Conservation (phyloP, 768 basidiomycete species). For the Mycena epipterygia region DNA sequence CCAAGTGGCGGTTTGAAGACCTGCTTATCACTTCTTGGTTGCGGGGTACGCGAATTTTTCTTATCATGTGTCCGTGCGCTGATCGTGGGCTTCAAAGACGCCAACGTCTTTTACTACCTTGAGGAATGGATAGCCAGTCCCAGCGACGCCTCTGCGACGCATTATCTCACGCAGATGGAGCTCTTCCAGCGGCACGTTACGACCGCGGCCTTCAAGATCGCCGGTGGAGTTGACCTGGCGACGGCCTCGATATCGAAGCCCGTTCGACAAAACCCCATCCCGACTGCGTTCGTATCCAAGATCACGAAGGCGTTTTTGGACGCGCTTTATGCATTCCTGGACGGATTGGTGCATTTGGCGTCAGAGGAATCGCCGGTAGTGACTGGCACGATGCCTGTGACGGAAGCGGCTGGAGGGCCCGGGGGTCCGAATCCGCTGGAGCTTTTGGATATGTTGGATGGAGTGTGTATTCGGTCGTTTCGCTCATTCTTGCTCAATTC, state of each 20-base stretch:
- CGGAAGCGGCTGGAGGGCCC: conserved; percentile 46
- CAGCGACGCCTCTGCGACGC: conserved; percentile 74
- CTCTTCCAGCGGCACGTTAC: conserved; percentile 85
- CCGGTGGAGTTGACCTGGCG: conserved; percentile 78
- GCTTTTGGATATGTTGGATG: conserved; percentile 71
- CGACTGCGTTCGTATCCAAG: conserved; percentile 75
- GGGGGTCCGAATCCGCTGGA: conserved; percentile 66
- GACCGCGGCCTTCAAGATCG: conserved; percentile 83
- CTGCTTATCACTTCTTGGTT: conserved; percentile 85
- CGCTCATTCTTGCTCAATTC: not conserved
- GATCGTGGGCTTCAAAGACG: conserved; percentile 67
- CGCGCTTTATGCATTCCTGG: conserved; percentile 85
- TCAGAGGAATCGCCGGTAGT: conserved; percentile 73
- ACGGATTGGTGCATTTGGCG: conserved; percentile 86
- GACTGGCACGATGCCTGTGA: conserved; percentile 50
- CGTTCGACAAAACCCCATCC: conserved; percentile 71
- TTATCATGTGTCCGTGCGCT: not conserved
- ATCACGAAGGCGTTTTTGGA: conserved; percentile 91
- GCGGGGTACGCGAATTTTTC: conserved; percentile 69
- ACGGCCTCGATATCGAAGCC: conserved; percentile 60
- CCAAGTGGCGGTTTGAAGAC: conserved; percentile 91
- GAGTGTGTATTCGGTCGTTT: conserved; percentile 56
- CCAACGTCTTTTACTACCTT: conserved; percentile 83
- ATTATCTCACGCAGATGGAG: conserved; percentile 83
- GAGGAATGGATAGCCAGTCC: conserved; percentile 87